phyloP scores from a whole-genome alignment of 2,329 filamentous ascomycete species.

The Xylaria sp. region DNA sequence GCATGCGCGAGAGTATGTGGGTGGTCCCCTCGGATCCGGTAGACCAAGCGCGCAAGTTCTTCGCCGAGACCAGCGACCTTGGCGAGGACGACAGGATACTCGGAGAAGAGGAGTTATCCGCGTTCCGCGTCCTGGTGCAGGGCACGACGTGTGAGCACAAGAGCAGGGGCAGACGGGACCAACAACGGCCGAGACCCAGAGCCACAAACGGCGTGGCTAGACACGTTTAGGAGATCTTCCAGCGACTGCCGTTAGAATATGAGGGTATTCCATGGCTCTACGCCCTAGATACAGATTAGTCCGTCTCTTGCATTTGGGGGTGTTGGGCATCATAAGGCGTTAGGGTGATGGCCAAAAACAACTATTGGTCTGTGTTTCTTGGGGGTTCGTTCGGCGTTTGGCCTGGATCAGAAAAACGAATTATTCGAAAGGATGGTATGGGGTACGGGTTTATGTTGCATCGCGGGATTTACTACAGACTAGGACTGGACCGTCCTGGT shows the following conservation, averaged over 20 bases:
- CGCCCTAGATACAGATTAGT: background rate
- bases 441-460: conserved; percentile 9
- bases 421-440: background rate
- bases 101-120: conserved; percentile 76
- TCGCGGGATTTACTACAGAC: background rate
- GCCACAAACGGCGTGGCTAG: conserved; percentile 32
- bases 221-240: conserved; percentile 31
- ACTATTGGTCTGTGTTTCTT: background rate
- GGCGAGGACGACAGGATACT: conserved; percentile 86
- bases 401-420: background rate
- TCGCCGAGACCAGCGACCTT: conserved; percentile 88
- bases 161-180: conserved; percentile 18
- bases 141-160: conserved; percentile 27
- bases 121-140: conserved; percentile 49
- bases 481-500: background rate
- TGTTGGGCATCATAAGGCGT: conserved; percentile 35
- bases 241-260: conserved; percentile 13
- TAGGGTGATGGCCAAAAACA: conserved; percentile 14
- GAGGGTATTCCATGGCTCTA: conserved; percentile 3
- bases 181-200: conserved; percentile 27
- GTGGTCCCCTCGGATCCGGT: conserved; percentile 74
- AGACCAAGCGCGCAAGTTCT: conserved; percentile 82
- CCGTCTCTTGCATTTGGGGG: background rate
- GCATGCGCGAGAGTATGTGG: conserved; percentile 93
- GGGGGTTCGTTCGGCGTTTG: background rate